Base-by-base conservation (phyloP, 371 early-diverging fungal genomes). In the Mucor ambiguus region DNA sequence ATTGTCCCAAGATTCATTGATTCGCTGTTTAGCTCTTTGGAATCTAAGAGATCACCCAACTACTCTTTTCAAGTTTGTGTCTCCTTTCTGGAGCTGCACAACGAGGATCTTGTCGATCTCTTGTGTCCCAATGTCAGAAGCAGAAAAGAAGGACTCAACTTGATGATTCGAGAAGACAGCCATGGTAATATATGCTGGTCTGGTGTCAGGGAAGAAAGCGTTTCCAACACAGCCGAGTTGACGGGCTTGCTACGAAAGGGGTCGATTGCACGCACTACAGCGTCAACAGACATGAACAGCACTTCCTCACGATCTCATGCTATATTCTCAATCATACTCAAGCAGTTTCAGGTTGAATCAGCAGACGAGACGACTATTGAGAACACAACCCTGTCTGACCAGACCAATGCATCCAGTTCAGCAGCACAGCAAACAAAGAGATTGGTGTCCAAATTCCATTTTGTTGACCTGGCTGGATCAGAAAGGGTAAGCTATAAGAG, bases 381-480 rank as follows among this genome's bases (percentile, higher is more conserved):
- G 20, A 18, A 54, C 58, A 33, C n/a, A 18, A 18, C 26, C 12
- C 49, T 26, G 20, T 49, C 52, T 49, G 52, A 61, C 18, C 61
- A 61, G 26, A 61, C 61, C 5, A 44, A 32, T 11, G 61, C 49
- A 9, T 52, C 28, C 26, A 52, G 28, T 12, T 12, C 52, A 52
- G 28, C 60, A 20, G 16, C 61, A 48, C 61, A 14, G 22, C 35
- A 49, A 14, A 29, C 49, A 6, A 60, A 46, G 55, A 2, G 26
- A 33, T 22, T 62, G 7, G 38, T 59, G 9, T 92, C 93, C 32
- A 98, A 98, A 75, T 95, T 97, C 68, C 95, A 96, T 72, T 99
- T 99, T 87, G 99, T 99, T 22, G 99, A 99, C 83, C 82, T 99
- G 67, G 99, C 99, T 32, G 99, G 99, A 9, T 94, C 94, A 16